Evolutionary conservation across 2,329 filamentous ascomycete genomes (phyloP), one percentile per base, ranked within the genome.

Genomic region (Pseudopyrenochaeta lycopersici): DNA sequence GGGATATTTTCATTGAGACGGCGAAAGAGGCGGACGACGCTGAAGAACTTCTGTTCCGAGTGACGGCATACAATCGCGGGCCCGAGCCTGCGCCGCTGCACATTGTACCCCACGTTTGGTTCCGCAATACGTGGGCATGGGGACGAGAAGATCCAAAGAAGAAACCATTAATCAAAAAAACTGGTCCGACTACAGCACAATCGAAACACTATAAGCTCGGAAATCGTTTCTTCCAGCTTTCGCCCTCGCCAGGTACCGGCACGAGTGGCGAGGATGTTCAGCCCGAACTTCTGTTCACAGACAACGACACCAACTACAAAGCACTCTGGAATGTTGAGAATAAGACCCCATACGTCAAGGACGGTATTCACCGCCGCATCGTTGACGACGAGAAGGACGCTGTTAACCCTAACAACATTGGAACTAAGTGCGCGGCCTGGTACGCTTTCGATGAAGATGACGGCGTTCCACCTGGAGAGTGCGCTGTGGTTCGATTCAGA

Each of bases 51-150:
- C 82, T 96, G 27, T 98, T 97, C 80, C 91, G 95, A 68, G 90
- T 98, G 39, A 97, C 94, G 10, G 94, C 93, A 39, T 98, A 95
- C 89, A 98, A 98, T 73, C 87, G 95, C 66, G 94, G 95, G 14
- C 90, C 92, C 6, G 91, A 97, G 47, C 87, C 91, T 12, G 94
- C 95, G 12, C 93, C 92, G 18, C 81, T 98, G 49, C 95, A 98
- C 76, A 97, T 98, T 68, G 81, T 97, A 38, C 94, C 94, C 7
- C 95, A 98, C 56, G 87, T 97, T 46, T 97, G 93, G 92, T 98
- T 97, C 81, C 88, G 94, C 61, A 98, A 98, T 76, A 97, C 93
- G 2, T 98, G 95, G 95, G 86, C 90, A 33, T 98, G 94, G 94
- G 94, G 93, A 18, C 85, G 90, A 59, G 91, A 97, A 70, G 75